Percentiles rank a stretch among this genome's conserved stretches.
Conservation (phyloP, 805 yeast genomes). For the Kodamaea jinghongensis region DNA sequence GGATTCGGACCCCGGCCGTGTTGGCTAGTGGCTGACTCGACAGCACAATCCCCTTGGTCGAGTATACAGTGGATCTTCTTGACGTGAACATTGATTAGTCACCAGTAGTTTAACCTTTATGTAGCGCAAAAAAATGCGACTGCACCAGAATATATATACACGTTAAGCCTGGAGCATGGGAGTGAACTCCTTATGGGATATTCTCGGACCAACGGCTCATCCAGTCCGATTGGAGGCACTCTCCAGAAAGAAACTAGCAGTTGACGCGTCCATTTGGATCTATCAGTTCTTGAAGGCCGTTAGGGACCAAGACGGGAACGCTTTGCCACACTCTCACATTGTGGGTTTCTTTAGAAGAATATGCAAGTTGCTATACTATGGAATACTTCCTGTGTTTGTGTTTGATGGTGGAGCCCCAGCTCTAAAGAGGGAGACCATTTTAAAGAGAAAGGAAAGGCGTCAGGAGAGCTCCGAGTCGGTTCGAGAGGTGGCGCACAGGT, state of each 20-base stretch:
- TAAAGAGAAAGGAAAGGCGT: slow-evolving; percentile 66
- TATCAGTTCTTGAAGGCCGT: slow-evolving; percentile 96
- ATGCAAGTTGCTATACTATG: slow-evolving; percentile 84
- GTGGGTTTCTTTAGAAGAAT: slow-evolving; percentile 95
- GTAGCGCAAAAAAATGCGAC: slow-evolving; percentile 1
- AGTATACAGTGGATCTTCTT: slow-evolving; percentile 71
- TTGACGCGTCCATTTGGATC: slow-evolving; percentile 98
- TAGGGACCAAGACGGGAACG: slow-evolving; percentile 78
- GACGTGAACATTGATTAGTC: slow-evolving; percentile 40
- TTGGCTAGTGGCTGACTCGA: slow-evolving; percentile 77
- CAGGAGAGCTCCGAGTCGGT: slow-evolving; percentile 73
- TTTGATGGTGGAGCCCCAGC: slow-evolving; percentile 95
- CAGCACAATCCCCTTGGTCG: slow-evolving; percentile 69
- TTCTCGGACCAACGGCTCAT: slow-evolving; percentile 82
- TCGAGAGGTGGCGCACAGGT: slow-evolving; percentile 69
- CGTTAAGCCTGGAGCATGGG: slow-evolving; percentile 62
- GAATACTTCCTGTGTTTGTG: slow-evolving; percentile 84
- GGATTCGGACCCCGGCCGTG: slow-evolving; percentile 65
- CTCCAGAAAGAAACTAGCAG: slow-evolving; percentile 76
- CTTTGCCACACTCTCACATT: slow-evolving; percentile 76
- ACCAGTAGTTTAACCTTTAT: not conserved
- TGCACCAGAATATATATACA: not conserved
- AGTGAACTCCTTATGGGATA: slow-evolving; percentile 92
- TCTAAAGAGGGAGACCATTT: slow-evolving; percentile 75
- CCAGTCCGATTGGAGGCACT: slow-evolving; percentile 89